A percentile compares a stretch with the other conserved stretches of the same genome.
Conservation (phyloP, 202 grass and related monocot genomes). For the Dendrocalamus latiflorus region DNA sequence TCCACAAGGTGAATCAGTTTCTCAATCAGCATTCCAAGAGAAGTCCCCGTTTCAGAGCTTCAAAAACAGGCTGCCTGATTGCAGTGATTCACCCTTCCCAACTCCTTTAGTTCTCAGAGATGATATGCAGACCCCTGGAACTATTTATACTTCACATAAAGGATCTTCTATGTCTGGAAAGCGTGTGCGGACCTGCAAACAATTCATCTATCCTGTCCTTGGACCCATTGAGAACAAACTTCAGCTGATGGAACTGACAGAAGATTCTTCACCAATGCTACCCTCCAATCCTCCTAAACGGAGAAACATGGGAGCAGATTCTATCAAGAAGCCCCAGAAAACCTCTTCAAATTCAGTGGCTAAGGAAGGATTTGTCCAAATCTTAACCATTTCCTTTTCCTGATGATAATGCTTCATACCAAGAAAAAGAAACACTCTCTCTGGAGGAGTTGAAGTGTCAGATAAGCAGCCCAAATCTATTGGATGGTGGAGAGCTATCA, state of each 20-base stretch:
- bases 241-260: not conserved
- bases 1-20: conserved; percentile 5
- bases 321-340: conserved; percentile 12
- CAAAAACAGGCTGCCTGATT: too few relatives aligned
- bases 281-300: not conserved
- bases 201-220: conserved; percentile 54
- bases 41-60: conserved; percentile 23
- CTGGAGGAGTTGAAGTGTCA: too few relatives aligned
- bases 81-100: conserved; percentile 46
- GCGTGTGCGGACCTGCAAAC: conserved; percentile 29
- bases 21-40: conserved; percentile 9
- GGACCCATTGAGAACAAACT: conserved; percentile 49
- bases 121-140: conserved; percentile 80
- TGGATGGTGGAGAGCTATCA: too few relatives aligned
- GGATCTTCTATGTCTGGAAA: conserved; percentile 39
- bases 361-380: conserved; percentile 24
- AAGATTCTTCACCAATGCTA: conserved; percentile 9
- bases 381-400: not conserved
- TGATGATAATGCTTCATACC: too few relatives aligned
- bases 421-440: too few relatives aligned
- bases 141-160: conserved; percentile 47
- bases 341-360: not conserved
- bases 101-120: conserved; percentile 55
- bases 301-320: conserved; percentile 7
- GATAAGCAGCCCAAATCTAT: too few relatives aligned